Evolutionary conservation across 2,329 filamentous ascomycete species (phyloP), one percentile per base, ranked within the genome.

Genomic region (Aureobasidium sp.): DNA sequence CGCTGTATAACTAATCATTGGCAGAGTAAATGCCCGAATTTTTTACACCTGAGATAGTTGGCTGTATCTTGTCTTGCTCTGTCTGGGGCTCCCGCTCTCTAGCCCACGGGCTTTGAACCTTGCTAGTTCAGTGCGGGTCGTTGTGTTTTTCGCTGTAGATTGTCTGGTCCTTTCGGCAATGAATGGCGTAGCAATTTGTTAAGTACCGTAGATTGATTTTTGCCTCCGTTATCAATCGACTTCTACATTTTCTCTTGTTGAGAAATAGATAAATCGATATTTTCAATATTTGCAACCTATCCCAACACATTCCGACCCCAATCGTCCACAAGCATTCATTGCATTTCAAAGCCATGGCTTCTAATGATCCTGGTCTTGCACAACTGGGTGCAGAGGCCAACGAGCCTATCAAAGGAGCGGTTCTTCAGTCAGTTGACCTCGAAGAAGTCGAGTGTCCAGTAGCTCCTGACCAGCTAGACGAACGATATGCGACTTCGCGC

Each of bases 391-490:
- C 69, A 15, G 45, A 62, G 13, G 71, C 68, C 45, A 69, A 70
- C 55, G 72, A 74, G 50, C 67, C 70, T 2, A 62, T 63, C 21
- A 70, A 72, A 65, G 70, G 70, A 50, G 65, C 65, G 39, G 63
- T 68, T 15, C 63, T 66, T 50, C 53, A 65, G 30, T 32, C 47
- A 5, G 54, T 66, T 13, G 66, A 65, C 30, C 48, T 69, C 5
- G 65, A 68, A 44, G 66, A 70, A 41, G 70, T 74, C 47, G 76
- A 80, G 21, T 74, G 71, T 39, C 77, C 77, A 5, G 71, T 79
- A 21, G 79, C 79, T 25, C 81, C 81, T 2, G 81, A 83, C 66
- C 79, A 83, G 66, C 81, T 83, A 66, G 81, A 84, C 62, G 75
- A 77, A 34, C 74, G 72, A 63, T 82, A 77, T 65, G 76, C 79